Conservation (phyloP, 1,284 basidiomycete genomes). For the Naganishia albida region DNA sequence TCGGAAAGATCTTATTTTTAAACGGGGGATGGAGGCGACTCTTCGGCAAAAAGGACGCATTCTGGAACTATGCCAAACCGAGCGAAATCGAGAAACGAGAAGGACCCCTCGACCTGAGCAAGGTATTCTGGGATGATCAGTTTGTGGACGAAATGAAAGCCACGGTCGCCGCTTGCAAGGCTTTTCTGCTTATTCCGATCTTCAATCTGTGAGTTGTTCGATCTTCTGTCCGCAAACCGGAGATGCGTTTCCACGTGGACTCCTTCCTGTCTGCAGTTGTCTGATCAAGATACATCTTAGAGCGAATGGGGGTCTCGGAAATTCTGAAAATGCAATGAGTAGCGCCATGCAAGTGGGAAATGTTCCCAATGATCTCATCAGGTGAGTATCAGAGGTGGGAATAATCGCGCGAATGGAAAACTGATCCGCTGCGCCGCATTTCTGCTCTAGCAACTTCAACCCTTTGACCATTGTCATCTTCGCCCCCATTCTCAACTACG, state of each 20-base stretch:
- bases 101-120: conserved; percentile 43
- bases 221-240: conserved; percentile 33
- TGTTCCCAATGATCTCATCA: conserved; percentile 25
- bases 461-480: conserved; percentile 55
- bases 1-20: conserved; percentile 38
- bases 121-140: conserved; percentile 54
- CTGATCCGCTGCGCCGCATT: neutral
- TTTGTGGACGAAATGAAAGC: conserved; percentile 57
- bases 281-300: too few relatives aligned
- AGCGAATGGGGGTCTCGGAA: conserved; percentile 30
- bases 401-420: conserved; percentile 38
- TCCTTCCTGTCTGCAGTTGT: too few relatives aligned
- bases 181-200: conserved; percentile 53
- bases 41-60: conserved; percentile 47
- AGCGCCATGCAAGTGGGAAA: conserved; percentile 36
- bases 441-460: conserved; percentile 56
- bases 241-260: too few relatives aligned
- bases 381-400: conserved; percentile 51
- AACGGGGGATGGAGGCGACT: conserved; percentile 41
- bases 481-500: conserved; percentile 55
- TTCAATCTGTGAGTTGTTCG: conserved; percentile 48
- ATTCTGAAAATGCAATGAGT: conserved; percentile 54
- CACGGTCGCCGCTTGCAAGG: conserved; percentile 55
- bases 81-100: conserved; percentile 44
- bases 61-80: conserved; percentile 57